These are phyloP conservation scores for Silene conica DNA, from an alignment of 148 eudicot species.

Conservation along the genomic window DNA sequence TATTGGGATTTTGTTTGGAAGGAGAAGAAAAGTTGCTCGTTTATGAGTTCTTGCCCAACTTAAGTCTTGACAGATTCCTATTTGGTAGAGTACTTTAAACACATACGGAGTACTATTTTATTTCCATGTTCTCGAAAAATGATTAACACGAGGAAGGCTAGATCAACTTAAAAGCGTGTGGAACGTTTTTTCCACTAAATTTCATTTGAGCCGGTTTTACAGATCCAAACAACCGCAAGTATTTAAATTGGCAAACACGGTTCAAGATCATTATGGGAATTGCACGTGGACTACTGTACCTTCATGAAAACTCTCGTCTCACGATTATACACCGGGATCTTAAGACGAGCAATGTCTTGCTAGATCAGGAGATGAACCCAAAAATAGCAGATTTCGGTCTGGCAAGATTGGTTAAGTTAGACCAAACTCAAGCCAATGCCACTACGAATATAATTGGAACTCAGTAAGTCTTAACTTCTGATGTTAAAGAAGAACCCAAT, in stretches of 20 bases:
- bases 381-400: not conserved
- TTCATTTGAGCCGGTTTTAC: not conserved
- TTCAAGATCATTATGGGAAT: slow-evolving; percentile 1
- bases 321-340: not conserved
- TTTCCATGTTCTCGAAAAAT: too few species aligned
- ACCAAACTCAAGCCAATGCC: not conserved
- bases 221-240: slow-evolving; percentile 5
- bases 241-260: slow-evolving; percentile 4
- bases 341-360: not conserved
- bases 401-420: not conserved
- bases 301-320: slow-evolving; percentile 5
- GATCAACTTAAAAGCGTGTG: too few species aligned
- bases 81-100: too few species aligned
- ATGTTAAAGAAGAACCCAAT: too few species aligned
- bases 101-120: too few species aligned
- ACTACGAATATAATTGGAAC: not conserved
- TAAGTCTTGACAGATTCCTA: too few species aligned
- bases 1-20: too few species aligned
- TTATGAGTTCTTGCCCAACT: too few species aligned
- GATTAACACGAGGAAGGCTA: too few species aligned
- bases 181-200: too few species aligned
- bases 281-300: slow-evolving; percentile 1
- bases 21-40: too few species aligned
- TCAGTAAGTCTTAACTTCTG: not conserved
- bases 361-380: not conserved